Conservation (phyloP, 768 basidiomycete species). For the Trametes cubensis region DNA sequence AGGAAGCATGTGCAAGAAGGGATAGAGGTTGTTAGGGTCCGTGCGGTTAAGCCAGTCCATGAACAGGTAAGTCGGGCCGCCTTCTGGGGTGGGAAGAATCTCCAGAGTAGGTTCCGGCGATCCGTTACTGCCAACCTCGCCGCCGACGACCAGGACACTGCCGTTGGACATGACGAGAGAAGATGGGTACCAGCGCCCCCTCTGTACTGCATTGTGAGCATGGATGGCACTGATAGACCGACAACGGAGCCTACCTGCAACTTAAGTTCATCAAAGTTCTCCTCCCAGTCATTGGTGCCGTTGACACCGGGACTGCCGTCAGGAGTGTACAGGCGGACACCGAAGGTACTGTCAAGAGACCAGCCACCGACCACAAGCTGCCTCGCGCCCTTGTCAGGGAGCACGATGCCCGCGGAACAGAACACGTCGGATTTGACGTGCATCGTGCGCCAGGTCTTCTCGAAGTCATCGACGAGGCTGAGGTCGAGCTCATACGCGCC, state of each 20-base stretch:
- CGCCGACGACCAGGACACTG: slow-evolving; percentile 72
- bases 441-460: slow-evolving; percentile 71
- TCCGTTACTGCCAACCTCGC: slow-evolving; percentile 72
- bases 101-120: slow-evolving; percentile 69
- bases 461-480: slow-evolving; percentile 48
- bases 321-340: slow-evolving; percentile 73
- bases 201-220: slow-evolving; percentile 36
- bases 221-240: neutral
- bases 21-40: slow-evolving; percentile 81
- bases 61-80: slow-evolving; percentile 61
- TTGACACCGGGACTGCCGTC: slow-evolving; percentile 69
- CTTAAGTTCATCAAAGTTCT: slow-evolving; percentile 56
- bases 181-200: slow-evolving; percentile 73
- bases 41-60: slow-evolving; percentile 72
- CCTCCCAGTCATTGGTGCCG: slow-evolving; percentile 80
- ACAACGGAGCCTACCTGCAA: slow-evolving; percentile 53
- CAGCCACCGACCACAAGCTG: slow-evolving; percentile 71
- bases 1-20: slow-evolving; percentile 73
- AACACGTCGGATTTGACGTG: slow-evolving; percentile 79
- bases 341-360: slow-evolving; percentile 72
- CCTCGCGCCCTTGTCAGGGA: slow-evolving; percentile 73
- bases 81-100: slow-evolving; percentile 65
- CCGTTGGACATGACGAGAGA: slow-evolving; percentile 74
- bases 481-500: slow-evolving; percentile 81
- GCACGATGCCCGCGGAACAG: slow-evolving; percentile 71